Evolutionary conservation across 2,329 filamentous ascomycete species (phyloP).

Genomic region (Periconia sp.): DNA sequence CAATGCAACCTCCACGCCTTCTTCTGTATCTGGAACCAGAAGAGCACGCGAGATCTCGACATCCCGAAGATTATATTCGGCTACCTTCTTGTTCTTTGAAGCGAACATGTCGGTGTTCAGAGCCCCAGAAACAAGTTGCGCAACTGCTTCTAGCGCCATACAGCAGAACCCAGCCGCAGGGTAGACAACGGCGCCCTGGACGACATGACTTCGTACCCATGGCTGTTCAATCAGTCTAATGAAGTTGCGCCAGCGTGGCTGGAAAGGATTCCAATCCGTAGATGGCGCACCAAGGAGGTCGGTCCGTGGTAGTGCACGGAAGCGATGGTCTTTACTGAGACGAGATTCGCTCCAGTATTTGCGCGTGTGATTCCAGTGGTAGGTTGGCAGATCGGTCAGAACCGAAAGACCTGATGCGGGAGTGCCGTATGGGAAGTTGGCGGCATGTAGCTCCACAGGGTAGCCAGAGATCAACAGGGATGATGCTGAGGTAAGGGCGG

Average conservation of each 20-base stretch:
- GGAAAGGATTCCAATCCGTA: background rate
- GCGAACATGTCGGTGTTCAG: no score
- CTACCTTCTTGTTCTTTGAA: no score
- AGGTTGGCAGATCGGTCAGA: background rate
- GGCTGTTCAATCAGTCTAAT: background rate
- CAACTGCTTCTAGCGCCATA: background rate
- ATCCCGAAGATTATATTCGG: no score
- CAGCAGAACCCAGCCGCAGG: background rate
- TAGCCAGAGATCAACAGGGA: background rate
- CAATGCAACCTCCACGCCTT: no score
- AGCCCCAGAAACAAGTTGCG: no score
- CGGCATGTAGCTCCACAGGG: background rate
- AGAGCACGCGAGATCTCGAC: no score
- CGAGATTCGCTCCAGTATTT: background rate
- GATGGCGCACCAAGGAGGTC: background rate
- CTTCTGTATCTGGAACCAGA: no score
- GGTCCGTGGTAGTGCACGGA: background rate
- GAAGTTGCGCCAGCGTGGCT: background rate
- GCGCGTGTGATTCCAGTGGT: background rate
- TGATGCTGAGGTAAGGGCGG: background rate
- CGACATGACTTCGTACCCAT: background rate
- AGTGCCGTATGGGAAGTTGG: background rate
- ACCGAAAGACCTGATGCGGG: background rate
- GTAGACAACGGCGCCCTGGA: background rate
- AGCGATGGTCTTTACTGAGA: background rate